A percentile compares a stretch with the other conserved stretches of the same genome.
Conservation (phyloP, 202 grass and related monocot species). For the Carex sylvatica region DNA sequence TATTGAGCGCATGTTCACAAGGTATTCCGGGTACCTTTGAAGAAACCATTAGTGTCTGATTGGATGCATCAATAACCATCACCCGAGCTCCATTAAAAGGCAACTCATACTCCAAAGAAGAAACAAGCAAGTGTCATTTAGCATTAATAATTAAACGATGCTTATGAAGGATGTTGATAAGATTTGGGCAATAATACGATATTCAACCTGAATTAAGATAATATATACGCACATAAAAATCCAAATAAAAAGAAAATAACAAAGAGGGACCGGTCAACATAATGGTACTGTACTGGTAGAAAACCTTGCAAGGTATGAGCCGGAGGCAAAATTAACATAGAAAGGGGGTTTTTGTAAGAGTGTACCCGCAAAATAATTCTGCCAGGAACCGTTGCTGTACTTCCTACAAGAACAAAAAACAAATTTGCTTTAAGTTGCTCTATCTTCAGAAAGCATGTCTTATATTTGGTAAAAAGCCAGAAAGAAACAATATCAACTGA, state of each 20-base stretch:
- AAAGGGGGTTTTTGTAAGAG: not conserved
- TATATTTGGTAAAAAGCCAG: not conserved
- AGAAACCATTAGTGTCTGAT: constrained; percentile 54
- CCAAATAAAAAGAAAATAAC: not conserved
- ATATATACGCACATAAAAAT: not conserved
- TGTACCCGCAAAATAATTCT: constrained; percentile 63
- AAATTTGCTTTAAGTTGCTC: constrained; percentile 4
- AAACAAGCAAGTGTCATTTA: not conserved
- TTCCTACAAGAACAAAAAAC: constrained; percentile 24
- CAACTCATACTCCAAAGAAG: constrained; percentile 62
- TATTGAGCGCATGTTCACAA: constrained; percentile 77
- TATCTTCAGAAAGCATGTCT: not conserved
- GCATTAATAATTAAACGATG: constrained; percentile 16
- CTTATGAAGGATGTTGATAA: not conserved
- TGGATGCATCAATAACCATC: constrained; percentile 81
- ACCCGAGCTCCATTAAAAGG: constrained; percentile 71
- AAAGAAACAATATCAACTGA: not conserved
- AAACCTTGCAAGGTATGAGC: constrained; percentile 13
- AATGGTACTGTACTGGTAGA: constrained; percentile 10
- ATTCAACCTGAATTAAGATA: not conserved
- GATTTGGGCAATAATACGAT: not conserved
- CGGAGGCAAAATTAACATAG: constrained; percentile 14
- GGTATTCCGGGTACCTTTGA: constrained; percentile 52
- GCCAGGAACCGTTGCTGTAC: constrained; percentile 21
- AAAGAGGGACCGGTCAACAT: not conserved